A percentile compares a stretch with the other conserved stretches of the same genome.
These are phyloP conservation scores for Xylaria flabelliformis DNA, from an alignment of 495 filamentous ascomycete species.

Conservation along the genomic window DNA sequence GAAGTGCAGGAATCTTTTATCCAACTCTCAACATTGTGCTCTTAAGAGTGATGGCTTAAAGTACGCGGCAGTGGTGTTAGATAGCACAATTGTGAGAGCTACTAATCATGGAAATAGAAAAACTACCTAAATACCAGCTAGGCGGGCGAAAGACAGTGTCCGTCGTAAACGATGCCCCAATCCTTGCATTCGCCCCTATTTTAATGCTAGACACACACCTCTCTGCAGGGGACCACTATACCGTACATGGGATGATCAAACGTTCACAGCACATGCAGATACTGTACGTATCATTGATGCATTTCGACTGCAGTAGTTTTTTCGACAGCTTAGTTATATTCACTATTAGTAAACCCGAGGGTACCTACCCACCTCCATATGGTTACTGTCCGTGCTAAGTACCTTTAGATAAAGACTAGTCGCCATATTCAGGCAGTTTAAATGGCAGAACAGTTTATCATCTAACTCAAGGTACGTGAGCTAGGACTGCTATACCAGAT, in stretches of 20 bases:
- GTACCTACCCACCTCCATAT: background rate
- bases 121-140: background rate
- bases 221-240: slow-evolving; percentile 10
- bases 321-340: background rate
- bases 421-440: background rate
- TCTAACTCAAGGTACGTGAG: slow-evolving; percentile 7
- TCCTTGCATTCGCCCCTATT: slow-evolving; percentile 22
- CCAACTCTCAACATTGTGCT: background rate
- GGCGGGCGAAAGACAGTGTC: slow-evolving; percentile 13
- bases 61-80: no score
- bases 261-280: slow-evolving; percentile 20
- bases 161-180: background rate
- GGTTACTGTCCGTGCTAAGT: background rate
- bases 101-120: background rate
- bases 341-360: background rate
- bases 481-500: background rate
- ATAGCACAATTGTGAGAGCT: no score
- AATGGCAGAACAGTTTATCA: no score
- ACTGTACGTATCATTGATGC: slow-evolving; percentile 13
- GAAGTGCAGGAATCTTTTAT: background rate
- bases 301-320: background rate
- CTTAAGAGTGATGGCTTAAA: no score
- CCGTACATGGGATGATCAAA: slow-evolving; percentile 17
- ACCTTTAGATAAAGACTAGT: background rate
- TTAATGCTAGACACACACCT: slow-evolving; percentile 6